These are phyloP conservation scores for Prunus persica DNA, from an alignment of 306 rosid genomes.

Conservation along the genomic window DNA sequence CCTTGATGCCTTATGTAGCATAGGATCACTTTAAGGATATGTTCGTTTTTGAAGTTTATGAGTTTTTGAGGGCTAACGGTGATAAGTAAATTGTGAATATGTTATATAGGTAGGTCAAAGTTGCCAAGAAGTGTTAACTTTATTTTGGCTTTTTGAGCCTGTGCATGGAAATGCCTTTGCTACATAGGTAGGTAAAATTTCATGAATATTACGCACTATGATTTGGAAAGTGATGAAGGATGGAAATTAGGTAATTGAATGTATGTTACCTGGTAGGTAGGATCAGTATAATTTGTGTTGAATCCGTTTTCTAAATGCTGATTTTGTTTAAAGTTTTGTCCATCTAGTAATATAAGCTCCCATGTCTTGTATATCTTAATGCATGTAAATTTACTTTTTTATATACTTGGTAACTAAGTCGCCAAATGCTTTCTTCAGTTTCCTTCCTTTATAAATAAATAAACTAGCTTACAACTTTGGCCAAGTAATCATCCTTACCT, in stretches of 20 bases:
- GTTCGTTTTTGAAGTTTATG: neutral
- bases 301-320: neutral
- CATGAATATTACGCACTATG: too few relatives aligned
- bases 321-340: neutral
- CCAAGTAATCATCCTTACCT: conserved; percentile 3
- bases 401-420: neutral
- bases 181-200: neutral
- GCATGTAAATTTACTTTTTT: neutral
- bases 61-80: neutral
- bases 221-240: too few relatives aligned
- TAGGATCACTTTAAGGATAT: neutral
- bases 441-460: neutral
- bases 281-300: neutral
- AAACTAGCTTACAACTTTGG: neutral
- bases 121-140: neutral
- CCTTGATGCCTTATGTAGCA: neutral
- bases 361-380: neutral
- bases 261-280: neutral
- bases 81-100: neutral
- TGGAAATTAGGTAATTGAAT: too few relatives aligned
- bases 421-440: neutral
- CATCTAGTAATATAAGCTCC: neutral
- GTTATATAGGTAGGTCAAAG: neutral
- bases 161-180: neutral
- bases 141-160: neutral